phyloP scores from a whole-genome alignment of 2,329 filamentous ascomycete species.

The Neobulgaria alba region DNA sequence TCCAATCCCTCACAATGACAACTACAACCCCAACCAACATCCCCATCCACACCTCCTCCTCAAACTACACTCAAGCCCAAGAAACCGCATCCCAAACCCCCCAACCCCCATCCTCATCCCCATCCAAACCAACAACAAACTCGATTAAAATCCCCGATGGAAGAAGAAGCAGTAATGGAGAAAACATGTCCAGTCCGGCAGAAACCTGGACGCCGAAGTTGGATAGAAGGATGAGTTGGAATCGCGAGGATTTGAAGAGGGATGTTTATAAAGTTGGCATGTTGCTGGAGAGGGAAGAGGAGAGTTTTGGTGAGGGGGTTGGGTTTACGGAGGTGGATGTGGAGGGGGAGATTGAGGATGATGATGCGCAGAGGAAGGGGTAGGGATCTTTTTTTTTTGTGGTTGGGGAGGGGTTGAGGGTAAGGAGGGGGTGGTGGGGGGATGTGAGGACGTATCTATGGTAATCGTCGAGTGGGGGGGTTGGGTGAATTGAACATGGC shows the following conservation, averaged over 20 bases:
- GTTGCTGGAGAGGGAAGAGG: background rate
- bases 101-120: too few relatives aligned
- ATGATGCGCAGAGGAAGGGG: too few relatives aligned
- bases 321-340: background rate
- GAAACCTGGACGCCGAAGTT: conserved; percentile 23
- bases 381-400: too few relatives aligned
- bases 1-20: too few relatives aligned
- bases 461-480: too few relatives aligned
- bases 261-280: background rate
- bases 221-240: conserved; percentile 21
- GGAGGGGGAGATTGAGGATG: too few relatives aligned
- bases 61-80: background rate
- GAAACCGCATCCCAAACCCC: background rate
- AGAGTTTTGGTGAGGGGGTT: background rate
- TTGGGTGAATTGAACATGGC: too few relatives aligned
- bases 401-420: too few relatives aligned
- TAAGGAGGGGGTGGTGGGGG: too few relatives aligned
- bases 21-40: too few relatives aligned
- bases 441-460: too few relatives aligned
- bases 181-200: conserved; percentile 13
- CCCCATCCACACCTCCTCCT: background rate
- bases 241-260: conserved; percentile 25
- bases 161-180: conserved; percentile 19
- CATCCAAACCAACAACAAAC: background rate
- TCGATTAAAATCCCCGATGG: conserved; percentile 16